A percentile compares a stretch with the other conserved stretches of the same genome.
These are phyloP conservation scores for Syzygium grande DNA, from an alignment of 345 rosid genomes.

Conservation along the genomic window DNA sequence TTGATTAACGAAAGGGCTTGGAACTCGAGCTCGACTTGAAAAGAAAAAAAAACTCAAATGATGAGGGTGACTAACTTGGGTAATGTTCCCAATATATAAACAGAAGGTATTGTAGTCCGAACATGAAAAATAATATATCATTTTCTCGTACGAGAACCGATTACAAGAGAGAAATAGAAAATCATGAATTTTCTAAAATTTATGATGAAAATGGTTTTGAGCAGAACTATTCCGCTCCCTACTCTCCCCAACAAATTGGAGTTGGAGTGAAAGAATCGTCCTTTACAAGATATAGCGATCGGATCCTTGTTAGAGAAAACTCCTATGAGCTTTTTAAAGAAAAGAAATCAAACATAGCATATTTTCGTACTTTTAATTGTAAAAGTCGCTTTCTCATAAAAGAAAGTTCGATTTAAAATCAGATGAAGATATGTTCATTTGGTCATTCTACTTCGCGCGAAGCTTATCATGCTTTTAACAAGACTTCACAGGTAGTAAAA, in stretches of 20 bases:
- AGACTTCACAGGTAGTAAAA: neutral
- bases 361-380: too few relatives aligned
- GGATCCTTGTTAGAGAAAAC: neutral
- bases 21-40: neutral
- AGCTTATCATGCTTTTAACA: neutral
- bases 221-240: neutral
- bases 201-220: neutral
- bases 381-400: too few relatives aligned
- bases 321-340: neutral
- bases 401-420: too few relatives aligned
- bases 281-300: neutral
- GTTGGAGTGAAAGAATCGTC: neutral
- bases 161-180: neutral
- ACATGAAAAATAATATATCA: neutral
- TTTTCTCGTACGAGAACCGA: neutral
- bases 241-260: neutral
- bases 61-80: too few relatives aligned
- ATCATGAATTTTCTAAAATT: neutral
- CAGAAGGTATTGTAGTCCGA: neutral
- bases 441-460: too few relatives aligned
- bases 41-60: too few relatives aligned
- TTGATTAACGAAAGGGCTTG: too few relatives aligned
- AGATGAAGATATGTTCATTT: neutral
- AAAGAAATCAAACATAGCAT: neutral
- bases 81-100: too few relatives aligned